A percentile compares a stretch with the other conserved stretches of the same genome.
phyloP scores from a whole-genome alignment of 192 early-diverging fungal genomes.

The Entomortierella lignicola region DNA sequence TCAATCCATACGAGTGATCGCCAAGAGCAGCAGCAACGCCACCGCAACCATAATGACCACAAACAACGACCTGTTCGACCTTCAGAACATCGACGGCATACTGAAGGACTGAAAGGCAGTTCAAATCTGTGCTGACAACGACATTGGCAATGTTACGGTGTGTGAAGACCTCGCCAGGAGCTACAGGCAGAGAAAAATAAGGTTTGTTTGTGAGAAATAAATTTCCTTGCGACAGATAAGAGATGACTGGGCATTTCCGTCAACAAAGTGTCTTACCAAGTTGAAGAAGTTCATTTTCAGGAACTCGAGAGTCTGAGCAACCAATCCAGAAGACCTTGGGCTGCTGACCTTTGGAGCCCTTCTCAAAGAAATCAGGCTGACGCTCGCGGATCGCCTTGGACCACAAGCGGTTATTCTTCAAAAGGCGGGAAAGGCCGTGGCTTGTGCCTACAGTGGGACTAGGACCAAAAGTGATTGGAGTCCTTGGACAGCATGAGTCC shows the following conservation, averaged over 20 bases:
- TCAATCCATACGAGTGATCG: slow-evolving; percentile 72
- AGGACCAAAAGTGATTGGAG: slow-evolving; percentile 39
- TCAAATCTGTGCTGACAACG: slow-evolving; percentile 83
- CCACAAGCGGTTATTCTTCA: slow-evolving; percentile 74
- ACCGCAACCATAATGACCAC: slow-evolving; percentile 84
- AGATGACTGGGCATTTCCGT: neutral
- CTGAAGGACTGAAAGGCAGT: slow-evolving; percentile 88
- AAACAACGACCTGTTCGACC: slow-evolving; percentile 94
- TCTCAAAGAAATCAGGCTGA: slow-evolving; percentile 79
- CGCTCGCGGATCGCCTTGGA: slow-evolving; percentile 64
- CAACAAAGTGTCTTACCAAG: slow-evolving; percentile 43
- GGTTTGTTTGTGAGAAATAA: neutral
- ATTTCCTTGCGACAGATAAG: too few relatives aligned
- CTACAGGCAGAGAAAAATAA: slow-evolving; percentile 4
- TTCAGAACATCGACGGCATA: slow-evolving; percentile 93
- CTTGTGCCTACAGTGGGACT: slow-evolving; percentile 27
- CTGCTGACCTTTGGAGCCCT: slow-evolving; percentile 77
- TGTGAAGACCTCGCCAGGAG: slow-evolving; percentile 92
- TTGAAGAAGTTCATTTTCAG: slow-evolving; percentile 80
- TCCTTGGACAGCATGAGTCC: slow-evolving; percentile 40
- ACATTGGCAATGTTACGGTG: slow-evolving; percentile 98
- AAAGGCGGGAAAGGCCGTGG: slow-evolving; percentile 36
- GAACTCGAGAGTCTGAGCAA: slow-evolving; percentile 94
- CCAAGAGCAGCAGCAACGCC: slow-evolving; percentile 73
- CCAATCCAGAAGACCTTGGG: slow-evolving; percentile 94